Conservation (phyloP, 2,329 filamentous ascomycete species). For the Diaporthe velutina region DNA sequence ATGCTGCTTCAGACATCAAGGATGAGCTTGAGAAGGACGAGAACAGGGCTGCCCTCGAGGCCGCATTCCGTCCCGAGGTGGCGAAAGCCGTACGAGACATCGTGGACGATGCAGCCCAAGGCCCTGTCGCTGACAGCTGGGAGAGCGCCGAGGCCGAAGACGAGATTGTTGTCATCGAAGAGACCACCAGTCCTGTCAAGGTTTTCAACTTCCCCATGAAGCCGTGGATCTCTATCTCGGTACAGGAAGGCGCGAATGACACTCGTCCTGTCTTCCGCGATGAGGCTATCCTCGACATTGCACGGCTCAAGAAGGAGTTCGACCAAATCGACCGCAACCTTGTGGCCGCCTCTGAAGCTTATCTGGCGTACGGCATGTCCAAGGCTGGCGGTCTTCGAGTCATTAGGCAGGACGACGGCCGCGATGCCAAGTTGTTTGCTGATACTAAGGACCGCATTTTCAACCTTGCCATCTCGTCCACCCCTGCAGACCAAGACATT, state of each 20-base stretch:
- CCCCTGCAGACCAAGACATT: conserved; percentile 66
- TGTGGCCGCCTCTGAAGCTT: conserved; percentile 88
- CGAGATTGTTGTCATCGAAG: conserved; percentile 74
- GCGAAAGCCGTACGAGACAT: conserved; percentile 63
- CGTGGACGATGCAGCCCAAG: conserved; percentile 70
- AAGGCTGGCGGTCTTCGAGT: conserved; percentile 94
- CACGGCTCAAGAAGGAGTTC: conserved; percentile 95
- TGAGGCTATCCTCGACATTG: conserved; percentile 90
- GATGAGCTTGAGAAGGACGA: conserved; percentile 67
- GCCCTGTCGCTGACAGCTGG: conserved; percentile 86
- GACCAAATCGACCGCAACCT: conserved; percentile 96
- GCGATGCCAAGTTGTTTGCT: conserved; percentile 91
- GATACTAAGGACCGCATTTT: conserved; percentile 94
- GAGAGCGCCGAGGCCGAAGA: conserved; percentile 86
- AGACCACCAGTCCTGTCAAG: conserved; percentile 74
- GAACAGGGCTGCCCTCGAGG: conserved; percentile 66
- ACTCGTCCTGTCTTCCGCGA: conserved; percentile 77
- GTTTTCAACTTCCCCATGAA: conserved; percentile 98
- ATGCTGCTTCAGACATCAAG: conserved; percentile 63
- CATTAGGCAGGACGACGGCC: conserved; percentile 93
- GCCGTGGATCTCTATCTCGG: conserved; percentile 91
- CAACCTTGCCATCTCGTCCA: conserved; percentile 87
- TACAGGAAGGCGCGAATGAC: conserved; percentile 70
- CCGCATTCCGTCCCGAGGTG: conserved; percentile 62
- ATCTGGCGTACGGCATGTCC: conserved; percentile 94